These are phyloP conservation scores for Eugenia klotzschiana DNA, from an alignment of 441 rosid genomes.

Conservation along the genomic window DNA sequence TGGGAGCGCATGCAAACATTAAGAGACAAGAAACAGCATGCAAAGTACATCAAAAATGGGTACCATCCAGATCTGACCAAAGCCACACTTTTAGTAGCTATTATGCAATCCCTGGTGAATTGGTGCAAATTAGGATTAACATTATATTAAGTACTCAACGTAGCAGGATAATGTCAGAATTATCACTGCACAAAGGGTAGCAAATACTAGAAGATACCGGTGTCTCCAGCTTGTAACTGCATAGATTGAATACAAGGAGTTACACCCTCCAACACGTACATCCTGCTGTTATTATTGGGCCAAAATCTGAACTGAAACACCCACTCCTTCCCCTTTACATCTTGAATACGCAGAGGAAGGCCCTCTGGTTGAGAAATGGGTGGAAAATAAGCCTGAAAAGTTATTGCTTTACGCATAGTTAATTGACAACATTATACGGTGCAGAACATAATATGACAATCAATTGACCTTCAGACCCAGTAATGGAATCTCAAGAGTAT, in stretches of 20 bases:
- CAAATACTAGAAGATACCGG: slow-evolving; percentile 24
- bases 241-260: slow-evolving; percentile 77
- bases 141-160: neutral
- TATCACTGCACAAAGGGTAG: neutral
- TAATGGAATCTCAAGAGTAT: neutral
- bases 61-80: neutral
- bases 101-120: neutral
- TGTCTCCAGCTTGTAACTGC: slow-evolving; percentile 84
- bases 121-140: neutral
- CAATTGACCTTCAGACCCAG: neutral
- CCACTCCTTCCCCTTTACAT: slow-evolving; percentile 74
- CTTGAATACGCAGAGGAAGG: slow-evolving; percentile 59
- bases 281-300: slow-evolving; percentile 79
- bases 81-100: neutral
- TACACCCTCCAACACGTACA: slow-evolving; percentile 78
- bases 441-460: neutral
- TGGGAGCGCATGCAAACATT: neutral
- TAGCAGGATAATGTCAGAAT: neutral
- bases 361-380: slow-evolving; percentile 78
- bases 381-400: slow-evolving; percentile 60
- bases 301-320: slow-evolving; percentile 74
- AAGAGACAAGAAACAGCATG: neutral
- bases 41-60: neutral
- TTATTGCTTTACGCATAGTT: neutral
- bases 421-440: neutral